phyloP scores from a whole-genome alignment of 1,139 yeast species.

The Geotrichum restrictum region DNA sequence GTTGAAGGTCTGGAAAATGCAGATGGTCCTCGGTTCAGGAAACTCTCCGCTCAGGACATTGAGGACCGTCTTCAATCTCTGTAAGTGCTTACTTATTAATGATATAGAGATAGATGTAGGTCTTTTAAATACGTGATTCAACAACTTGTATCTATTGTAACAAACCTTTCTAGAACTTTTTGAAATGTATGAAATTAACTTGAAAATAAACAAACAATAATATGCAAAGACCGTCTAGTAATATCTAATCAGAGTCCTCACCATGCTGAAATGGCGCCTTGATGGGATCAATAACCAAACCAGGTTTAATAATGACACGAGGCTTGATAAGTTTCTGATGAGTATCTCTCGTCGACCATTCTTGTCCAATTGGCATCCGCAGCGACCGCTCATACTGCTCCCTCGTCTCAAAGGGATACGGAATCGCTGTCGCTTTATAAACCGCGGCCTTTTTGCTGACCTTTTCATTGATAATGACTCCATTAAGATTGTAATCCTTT shows the following conservation, averaged over 20 bases:
- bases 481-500: slow-evolving; percentile 66
- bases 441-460: slow-evolving; percentile 78
- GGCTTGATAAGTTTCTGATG: slow-evolving; percentile 91
- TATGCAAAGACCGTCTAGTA: neutral
- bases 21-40: slow-evolving; percentile 83
- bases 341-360: slow-evolving; percentile 86
- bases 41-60: slow-evolving; percentile 82
- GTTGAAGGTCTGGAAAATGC: slow-evolving; percentile 74
- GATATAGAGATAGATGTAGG: slow-evolving; percentile 9
- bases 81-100: slow-evolving; percentile 36
- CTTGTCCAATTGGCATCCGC: slow-evolving; percentile 96
- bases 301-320: slow-evolving; percentile 77
- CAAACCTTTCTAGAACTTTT: neutral
- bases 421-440: slow-evolving; percentile 81
- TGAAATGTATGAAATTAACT: neutral
- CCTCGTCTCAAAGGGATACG: slow-evolving; percentile 86
- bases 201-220: neutral
- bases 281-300: slow-evolving; percentile 85
- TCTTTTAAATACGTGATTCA: neutral
- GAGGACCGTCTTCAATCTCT: slow-evolving; percentile 92
- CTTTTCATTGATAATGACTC: slow-evolving; percentile 86
- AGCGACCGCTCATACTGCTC: slow-evolving; percentile 93
- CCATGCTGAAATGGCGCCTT: slow-evolving; percentile 56
- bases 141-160: neutral
- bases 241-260: slow-evolving; percentile 11